phyloP scores from a whole-genome alignment of 2,329 filamentous ascomycete species.

The Blastomyces percursus region DNA sequence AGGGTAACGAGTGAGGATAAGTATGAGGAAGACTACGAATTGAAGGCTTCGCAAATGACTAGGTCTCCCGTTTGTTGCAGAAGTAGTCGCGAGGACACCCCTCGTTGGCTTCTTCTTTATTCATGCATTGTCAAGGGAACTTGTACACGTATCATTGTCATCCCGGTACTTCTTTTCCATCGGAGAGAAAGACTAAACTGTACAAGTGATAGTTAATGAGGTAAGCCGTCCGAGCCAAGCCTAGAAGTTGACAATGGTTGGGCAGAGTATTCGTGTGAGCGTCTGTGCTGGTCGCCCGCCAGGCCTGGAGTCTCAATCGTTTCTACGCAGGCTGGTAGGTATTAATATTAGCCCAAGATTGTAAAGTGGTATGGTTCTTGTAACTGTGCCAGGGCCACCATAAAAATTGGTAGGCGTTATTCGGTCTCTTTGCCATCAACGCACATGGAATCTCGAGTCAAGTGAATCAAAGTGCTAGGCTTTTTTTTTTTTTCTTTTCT shows the following conservation, averaged over 20 bases:
- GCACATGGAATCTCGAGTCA: neutral
- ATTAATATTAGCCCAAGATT: neutral
- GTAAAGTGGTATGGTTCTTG: neutral
- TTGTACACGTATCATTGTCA: neutral
- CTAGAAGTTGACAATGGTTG: neutral
- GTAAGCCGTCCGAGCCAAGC: neutral
- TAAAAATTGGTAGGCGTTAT: neutral
- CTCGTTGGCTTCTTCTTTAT: neutral
- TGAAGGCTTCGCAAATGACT: neutral
- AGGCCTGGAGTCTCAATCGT: neutral
- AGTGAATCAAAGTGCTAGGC: neutral
- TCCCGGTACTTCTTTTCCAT: neutral
- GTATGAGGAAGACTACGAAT: neutral
- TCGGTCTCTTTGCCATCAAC: neutral
- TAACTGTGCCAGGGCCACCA: neutral
- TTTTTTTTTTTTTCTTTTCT: neutral
- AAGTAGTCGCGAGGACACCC: neutral
- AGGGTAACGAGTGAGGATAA: neutral
- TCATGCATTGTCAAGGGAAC: neutral
- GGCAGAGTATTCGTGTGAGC: neutral
- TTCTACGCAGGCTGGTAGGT: neutral
- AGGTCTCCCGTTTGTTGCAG: neutral
- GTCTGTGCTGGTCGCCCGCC: neutral
- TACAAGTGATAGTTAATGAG: neutral
- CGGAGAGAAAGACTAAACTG: neutral